phyloP scores from a whole-genome alignment of 192 early-diverging fungal species.

The Coemansia sp. region DNA sequence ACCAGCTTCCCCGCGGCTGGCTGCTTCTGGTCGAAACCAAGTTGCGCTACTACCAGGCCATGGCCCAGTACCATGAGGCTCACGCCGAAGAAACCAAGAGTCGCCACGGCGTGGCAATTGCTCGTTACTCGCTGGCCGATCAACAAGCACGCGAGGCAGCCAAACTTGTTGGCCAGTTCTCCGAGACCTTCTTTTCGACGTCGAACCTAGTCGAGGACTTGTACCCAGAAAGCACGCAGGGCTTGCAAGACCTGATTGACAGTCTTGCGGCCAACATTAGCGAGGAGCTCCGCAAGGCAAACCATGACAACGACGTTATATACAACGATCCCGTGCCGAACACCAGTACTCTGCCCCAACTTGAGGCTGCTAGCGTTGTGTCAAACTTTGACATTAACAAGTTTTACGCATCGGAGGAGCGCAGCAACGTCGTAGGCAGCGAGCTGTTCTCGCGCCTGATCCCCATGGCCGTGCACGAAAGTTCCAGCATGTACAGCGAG shows the following conservation, averaged over 20 bases:
- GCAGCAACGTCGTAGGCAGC: constrained; percentile 79
- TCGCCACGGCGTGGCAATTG: constrained; percentile 85
- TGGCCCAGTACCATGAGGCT: constrained; percentile 85
- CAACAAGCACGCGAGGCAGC: constrained; percentile 81
- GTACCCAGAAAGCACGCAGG: constrained; percentile 65
- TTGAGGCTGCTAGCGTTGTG: constrained; percentile 61
- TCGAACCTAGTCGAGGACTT: constrained; percentile 61
- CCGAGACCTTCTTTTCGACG: constrained; percentile 66
- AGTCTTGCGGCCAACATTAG: constrained; percentile 62
- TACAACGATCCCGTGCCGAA: constrained; percentile 88
- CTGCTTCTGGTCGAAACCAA: constrained; percentile 85
- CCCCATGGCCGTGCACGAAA: constrained; percentile 92
- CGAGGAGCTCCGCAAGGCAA: constrained; percentile 69
- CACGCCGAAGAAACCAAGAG: constrained; percentile 71
- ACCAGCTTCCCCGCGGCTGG: constrained; percentile 82
- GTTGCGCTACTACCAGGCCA: constrained; percentile 79
- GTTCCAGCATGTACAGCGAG: constrained; percentile 91
- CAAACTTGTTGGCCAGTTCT: constrained; percentile 62
- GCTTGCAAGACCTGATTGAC: constrained; percentile 75
- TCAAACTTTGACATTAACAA: constrained; percentile 80
- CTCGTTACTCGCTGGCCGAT: constrained; percentile 77
- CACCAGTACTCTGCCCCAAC: constrained; percentile 71
- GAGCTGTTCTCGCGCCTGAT: constrained; percentile 89
- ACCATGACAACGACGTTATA: constrained; percentile 94
- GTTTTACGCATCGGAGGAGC: constrained; percentile 67